Base-by-base conservation (phyloP, 2,329 filamentous ascomycete species). In the Curvularia hawaiiensis region DNA sequence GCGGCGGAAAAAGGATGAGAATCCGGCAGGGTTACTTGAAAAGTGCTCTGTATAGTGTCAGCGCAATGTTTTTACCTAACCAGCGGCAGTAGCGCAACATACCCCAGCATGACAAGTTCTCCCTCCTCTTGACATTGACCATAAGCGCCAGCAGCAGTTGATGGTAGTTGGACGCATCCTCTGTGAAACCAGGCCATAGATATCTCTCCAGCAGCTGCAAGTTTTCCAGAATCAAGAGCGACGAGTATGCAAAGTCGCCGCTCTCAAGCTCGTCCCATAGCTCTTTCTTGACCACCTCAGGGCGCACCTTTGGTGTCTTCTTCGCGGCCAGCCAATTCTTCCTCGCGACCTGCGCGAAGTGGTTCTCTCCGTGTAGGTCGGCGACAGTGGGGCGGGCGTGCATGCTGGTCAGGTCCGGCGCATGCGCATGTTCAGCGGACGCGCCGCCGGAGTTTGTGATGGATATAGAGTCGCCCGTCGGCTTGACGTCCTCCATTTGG, bases 141-240 rank as follows among this genome's bases (percentile, higher is more conserved):
- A 99, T 88, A 61, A 97, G 78, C 16, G 90, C 90, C 70, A 98
- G 87, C 61, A 99, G 82, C 33, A 98, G 82, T 52, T 97, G 89
- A 75, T 99, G 94, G 70, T 92, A 89, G 75, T 99, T 96, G 31
- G 94, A 96, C 4, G 92, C 87, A 69, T 95, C 88, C 63, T 96
- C 91, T 12, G 85, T 88, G 75, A 96, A 99, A 50, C 90, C 91
- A 45, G 95, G 95, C 95, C 95, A 99, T 28, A 99, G 84, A 73
- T 96, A 98, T 72, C 85, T 90, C 76, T 99, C 95, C 58, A 99
- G 79, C 41, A 93, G 87, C 79, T 97, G 95, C 67, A 98, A 79
- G 67, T 92, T 94, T 78, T 99, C 95, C 54, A 99, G 83, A 26
- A 91, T 85, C 63, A 96, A 80, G 22, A 99, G 83, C 5, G 90